These are phyloP conservation scores for Entomortierella parvispora DNA, from an alignment of 192 early-diverging fungal species.

Conservation along the genomic window DNA sequence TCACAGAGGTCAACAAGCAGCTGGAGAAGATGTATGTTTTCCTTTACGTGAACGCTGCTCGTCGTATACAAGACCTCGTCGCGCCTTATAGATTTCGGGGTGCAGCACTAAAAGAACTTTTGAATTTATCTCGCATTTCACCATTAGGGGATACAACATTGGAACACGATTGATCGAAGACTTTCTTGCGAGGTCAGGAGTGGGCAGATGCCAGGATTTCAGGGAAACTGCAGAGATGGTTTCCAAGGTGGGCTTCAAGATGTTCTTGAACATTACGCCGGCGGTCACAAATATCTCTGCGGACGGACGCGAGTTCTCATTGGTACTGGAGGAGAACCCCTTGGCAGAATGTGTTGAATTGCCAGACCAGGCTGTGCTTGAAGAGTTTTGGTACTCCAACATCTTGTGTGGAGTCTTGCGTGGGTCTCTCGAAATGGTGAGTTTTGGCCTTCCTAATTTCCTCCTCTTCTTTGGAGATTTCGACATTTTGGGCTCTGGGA, in stretches of 20 bases:
- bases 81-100: too few relatives aligned
- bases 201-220: slow-evolving; percentile 89
- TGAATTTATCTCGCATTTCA: not conserved
- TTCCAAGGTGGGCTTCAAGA: slow-evolving; percentile 96
- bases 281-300: slow-evolving; percentile 82
- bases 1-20: slow-evolving; percentile 92
- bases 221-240: slow-evolving; percentile 93
- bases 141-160: slow-evolving; percentile 94
- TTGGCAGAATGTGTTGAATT: slow-evolving; percentile 98
- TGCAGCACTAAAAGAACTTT: too few relatives aligned
- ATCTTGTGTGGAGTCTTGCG: slow-evolving; percentile 93
- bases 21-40: slow-evolving; percentile 93
- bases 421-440: slow-evolving; percentile 96
- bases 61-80: too few relatives aligned
- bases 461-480: not conserved
- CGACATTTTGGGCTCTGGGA: not conserved
- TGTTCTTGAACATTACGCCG: slow-evolving; percentile 93
- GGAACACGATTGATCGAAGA: slow-evolving; percentile 96
- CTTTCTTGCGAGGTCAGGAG: slow-evolving; percentile 83
- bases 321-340: slow-evolving; percentile 96
- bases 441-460: too few relatives aligned
- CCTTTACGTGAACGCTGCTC: too few relatives aligned
- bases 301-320: slow-evolving; percentile 91
- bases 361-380: slow-evolving; percentile 70
- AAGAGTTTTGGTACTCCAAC: slow-evolving; percentile 97